phyloP scores from a whole-genome alignment of 768 basidiomycete species.

The Dendrothele bispora region DNA sequence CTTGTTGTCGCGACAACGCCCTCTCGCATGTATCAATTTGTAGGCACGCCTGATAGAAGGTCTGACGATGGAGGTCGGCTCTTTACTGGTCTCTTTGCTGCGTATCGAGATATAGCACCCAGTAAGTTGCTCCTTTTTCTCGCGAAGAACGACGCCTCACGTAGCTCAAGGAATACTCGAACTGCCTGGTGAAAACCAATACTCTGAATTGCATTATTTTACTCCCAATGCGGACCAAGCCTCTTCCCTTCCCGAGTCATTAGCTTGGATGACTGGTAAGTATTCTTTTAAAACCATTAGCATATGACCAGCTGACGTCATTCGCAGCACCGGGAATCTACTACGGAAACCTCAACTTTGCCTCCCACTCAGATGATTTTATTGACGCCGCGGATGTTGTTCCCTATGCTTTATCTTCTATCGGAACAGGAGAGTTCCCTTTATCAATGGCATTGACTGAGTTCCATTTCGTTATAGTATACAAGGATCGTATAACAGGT shows the following conservation, averaged over 20 bases:
- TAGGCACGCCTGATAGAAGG: constrained; percentile 64
- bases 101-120: constrained; percentile 74
- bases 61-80: constrained; percentile 75
- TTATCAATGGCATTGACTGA: constrained; percentile 83
- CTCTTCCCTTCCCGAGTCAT: constrained; percentile 62
- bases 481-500: constrained; percentile 73
- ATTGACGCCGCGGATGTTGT: constrained; percentile 78
- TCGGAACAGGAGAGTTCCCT: constrained; percentile 50
- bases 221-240: constrained; percentile 70
- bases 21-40: constrained; percentile 88
- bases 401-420: constrained; percentile 60
- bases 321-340: constrained; percentile 81
- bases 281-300: not conserved
- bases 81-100: constrained; percentile 72
- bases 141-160: constrained; percentile 20
- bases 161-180: constrained; percentile 77
- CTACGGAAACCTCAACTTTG: constrained; percentile 75
- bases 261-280: constrained; percentile 94
- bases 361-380: constrained; percentile 66
- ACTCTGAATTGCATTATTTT: constrained; percentile 82
- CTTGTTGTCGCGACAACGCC: constrained; percentile 84
- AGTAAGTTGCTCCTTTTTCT: constrained; percentile 46
- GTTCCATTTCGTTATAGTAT: constrained; percentile 89
- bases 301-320: not conserved
- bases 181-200: constrained; percentile 73